phyloP scores from a whole-genome alignment of 306 rosid species.

The Cucurbita ficifolia region DNA sequence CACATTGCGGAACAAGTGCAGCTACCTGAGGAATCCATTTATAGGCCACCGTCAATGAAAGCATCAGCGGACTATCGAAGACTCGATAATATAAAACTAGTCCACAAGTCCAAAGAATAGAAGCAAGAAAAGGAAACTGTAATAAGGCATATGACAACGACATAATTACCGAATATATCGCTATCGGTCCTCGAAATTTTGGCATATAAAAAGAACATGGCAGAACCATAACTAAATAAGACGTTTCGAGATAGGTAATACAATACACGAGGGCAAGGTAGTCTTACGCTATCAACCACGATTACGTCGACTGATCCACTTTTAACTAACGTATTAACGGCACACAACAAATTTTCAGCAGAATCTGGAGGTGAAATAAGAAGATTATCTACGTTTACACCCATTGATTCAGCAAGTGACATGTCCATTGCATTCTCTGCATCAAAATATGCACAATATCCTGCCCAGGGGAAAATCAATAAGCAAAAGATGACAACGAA shows the following conservation, averaged over 20 bases:
- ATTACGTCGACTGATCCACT: constrained; percentile 76
- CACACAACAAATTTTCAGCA: constrained; percentile 68
- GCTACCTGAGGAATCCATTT: constrained; percentile 50
- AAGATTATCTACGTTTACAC: constrained; percentile 56
- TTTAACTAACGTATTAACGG: constrained; percentile 59
- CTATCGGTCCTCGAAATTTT: neutral
- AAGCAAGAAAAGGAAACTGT: neutral
- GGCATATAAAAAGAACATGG: neutral
- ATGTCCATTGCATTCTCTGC: constrained; percentile 71
- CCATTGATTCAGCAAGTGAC: constrained; percentile 71
- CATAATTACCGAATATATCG: neutral
- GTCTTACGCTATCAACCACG: constrained; percentile 88
- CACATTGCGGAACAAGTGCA: constrained; percentile 70
- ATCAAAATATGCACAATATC: constrained; percentile 81
- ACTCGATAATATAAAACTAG: neutral
- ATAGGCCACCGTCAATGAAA: neutral
- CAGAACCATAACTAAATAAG: neutral
- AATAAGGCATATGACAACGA: neutral
- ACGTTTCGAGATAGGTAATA: neutral
- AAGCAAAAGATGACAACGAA: neutral
- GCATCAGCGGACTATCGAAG: neutral
- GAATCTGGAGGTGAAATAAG: constrained; percentile 57
- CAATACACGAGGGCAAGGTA: neutral
- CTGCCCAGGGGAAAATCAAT: constrained; percentile 26
- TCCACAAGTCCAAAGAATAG: neutral